Evolutionary conservation across 139 green algal genomes (phyloP).

Genomic region (Nannochloris sp.): DNA sequence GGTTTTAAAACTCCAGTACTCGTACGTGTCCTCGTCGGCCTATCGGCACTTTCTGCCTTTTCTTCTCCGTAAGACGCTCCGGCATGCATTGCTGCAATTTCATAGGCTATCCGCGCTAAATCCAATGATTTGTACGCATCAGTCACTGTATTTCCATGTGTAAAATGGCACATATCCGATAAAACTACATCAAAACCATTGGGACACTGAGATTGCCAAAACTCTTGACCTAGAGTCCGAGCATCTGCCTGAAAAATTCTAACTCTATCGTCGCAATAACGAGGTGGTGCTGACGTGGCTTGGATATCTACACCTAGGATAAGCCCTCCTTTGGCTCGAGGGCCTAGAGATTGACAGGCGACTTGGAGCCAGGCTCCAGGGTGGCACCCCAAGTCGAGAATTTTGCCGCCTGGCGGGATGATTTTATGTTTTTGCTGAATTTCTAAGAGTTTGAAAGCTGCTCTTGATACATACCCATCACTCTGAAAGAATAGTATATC

Average conservation of each 20-base stretch:
- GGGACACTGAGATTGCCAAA: constrained; percentile 36
- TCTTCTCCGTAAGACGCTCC: background rate
- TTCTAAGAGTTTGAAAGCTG: constrained; percentile 76
- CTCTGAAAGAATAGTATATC: constrained; percentile 30
- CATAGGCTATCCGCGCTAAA: constrained; percentile 58
- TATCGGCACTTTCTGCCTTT: background rate
- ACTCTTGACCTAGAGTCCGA: constrained; percentile 34
- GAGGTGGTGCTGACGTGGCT: constrained; percentile 37
- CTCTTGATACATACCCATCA: constrained; percentile 63
- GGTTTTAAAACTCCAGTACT: constrained; percentile 44
- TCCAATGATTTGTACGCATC: constrained; percentile 72
- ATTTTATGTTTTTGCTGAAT: constrained; percentile 75
- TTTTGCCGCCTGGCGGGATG: constrained; percentile 43
- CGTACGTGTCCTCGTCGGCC: background rate
- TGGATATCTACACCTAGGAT: constrained; percentile 73
- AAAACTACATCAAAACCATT: constrained; percentile 22
- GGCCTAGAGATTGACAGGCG: constrained; percentile 69
- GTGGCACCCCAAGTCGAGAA: constrained; percentile 70
- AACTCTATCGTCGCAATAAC: constrained; percentile 59
- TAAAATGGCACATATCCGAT: constrained; percentile 78
- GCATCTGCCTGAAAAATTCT: constrained; percentile 59
- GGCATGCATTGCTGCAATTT: constrained; percentile 47
- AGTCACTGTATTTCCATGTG: constrained; percentile 34
- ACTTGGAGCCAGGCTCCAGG: constrained; percentile 75
- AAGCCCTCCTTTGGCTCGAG: constrained; percentile 39